Base-by-base conservation (phyloP, 768 basidiomycete genomes). In the Boletus sp. region DNA sequence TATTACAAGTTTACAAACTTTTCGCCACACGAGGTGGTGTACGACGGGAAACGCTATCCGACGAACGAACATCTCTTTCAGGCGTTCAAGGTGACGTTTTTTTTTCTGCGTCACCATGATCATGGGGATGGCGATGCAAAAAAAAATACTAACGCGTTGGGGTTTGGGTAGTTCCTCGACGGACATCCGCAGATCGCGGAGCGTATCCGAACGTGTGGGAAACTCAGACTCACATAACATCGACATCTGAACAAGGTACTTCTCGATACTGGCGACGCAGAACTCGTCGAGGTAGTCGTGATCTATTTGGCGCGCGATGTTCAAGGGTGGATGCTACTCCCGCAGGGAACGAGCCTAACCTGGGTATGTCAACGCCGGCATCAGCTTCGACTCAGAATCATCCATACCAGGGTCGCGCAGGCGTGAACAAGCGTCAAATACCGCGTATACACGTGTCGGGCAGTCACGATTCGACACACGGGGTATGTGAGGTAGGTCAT, bases 41-140 rank as follows among this genome's bases (percentile, higher is more conserved):
- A 87, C 62, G 77, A 82, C 24, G 82, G 83, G 18, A 84, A 83
- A 64, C 74, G 73, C 41, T 90, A 89, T 61, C 86, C 86, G 0
- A 90, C 88, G 7, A 86, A 85, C 67, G 89, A 89, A 63, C 89
- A 90, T 69, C 79, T 90, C 18, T 89, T 88, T 62, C 87, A 89
- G 64, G 86, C 88, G 0, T 85, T 87, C 75, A 89, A 88, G 70
- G 86, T 83, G 54, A n/a, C 67, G 17, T 20, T 7, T 45, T 45
- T 42, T 20, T 9, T 24, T 42, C 40, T 9, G n/a, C 53, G 7
- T n/a, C 35, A 33, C 11, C 20, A 14, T 45, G 29, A 1, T 59
- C 17, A 7, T 24, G 24, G 24, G 3, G 24, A 24, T 24, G 24
- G 24, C 2, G 11, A 10, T 45, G 37, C 30, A 5, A 28, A 18